Evolutionary conservation across 257 asterid species (phyloP).

Genomic region (Solanum medicagineum): DNA sequence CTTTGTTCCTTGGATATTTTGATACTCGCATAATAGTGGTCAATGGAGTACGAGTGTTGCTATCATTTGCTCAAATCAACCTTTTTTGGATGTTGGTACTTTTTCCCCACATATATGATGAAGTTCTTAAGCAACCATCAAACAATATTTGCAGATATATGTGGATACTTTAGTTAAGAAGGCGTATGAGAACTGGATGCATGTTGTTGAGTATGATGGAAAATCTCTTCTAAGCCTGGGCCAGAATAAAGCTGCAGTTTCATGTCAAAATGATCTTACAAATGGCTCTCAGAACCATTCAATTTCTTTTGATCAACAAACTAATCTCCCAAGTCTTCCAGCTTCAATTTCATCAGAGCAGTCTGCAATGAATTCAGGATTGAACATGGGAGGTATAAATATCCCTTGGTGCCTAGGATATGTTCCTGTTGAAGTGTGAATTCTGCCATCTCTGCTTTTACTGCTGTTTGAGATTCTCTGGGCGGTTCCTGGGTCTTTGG

Average conservation of each 20-base stretch:
- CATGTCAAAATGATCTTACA: slow-evolving; percentile 24
- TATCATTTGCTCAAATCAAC: not conserved
- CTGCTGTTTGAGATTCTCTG: not conserved
- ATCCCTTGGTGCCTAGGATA: not conserved
- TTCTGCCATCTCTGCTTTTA: not conserved
- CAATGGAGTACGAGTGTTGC: not conserved
- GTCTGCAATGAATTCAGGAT: slow-evolving; percentile 36
- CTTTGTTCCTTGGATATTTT: not conserved
- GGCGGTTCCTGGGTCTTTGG: not conserved
- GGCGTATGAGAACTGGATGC: slow-evolving; percentile 88
- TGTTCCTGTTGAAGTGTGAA: not conserved
- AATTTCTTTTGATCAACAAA: slow-evolving; percentile 41
- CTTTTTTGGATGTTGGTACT: not conserved
- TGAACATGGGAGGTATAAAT: slow-evolving; percentile 49
- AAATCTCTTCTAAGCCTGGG: slow-evolving; percentile 63
- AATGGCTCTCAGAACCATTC: slow-evolving; percentile 34
- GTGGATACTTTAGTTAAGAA: slow-evolving; percentile 82
- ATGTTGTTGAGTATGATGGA: slow-evolving; percentile 84
- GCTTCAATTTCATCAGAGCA: slow-evolving; percentile 47
- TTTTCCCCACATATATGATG: not conserved
- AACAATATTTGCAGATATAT: slow-evolving; percentile 38
- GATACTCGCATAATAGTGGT: not conserved
- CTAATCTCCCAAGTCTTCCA: slow-evolving; percentile 42
- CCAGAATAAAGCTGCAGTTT: slow-evolving; percentile 28
- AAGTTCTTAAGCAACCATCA: not conserved